Percentiles rank a stretch among this genome's conserved stretches.
phyloP scores from a whole-genome alignment of 2,329 filamentous ascomycete genomes.

The Neonectria sp. region DNA sequence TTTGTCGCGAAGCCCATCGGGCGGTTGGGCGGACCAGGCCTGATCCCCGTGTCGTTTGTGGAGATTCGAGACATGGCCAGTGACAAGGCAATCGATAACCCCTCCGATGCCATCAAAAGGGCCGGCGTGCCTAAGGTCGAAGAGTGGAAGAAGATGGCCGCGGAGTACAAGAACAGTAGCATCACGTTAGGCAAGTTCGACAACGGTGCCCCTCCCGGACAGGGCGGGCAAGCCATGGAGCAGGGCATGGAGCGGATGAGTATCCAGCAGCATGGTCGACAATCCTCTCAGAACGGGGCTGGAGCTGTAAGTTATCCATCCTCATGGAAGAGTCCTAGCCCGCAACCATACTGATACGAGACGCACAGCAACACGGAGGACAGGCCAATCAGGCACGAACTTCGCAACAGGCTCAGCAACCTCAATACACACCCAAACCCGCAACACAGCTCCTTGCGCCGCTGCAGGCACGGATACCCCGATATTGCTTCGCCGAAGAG shows the following conservation, averaged over 20 bases:
- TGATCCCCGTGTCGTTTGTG: constrained; percentile 97
- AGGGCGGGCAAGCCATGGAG: constrained; percentile 68
- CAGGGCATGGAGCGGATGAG: constrained; percentile 86
- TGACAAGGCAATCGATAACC: constrained; percentile 84
- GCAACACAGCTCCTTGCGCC: constrained; percentile 78
- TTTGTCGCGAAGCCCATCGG: constrained; percentile 99
- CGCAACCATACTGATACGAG: neutral
- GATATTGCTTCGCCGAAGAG: constrained; percentile 96
- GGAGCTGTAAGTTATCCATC: constrained; percentile 43
- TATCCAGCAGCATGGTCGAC: constrained; percentile 61
- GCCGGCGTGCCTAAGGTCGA: constrained; percentile 96
- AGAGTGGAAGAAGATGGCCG: constrained; percentile 99
- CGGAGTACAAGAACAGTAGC: constrained; percentile 99
- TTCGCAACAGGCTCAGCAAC: constrained; percentile 55
- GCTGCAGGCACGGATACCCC: constrained; percentile 86
- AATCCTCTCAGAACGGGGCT: constrained; percentile 46
- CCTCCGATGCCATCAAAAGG: constrained; percentile 86
- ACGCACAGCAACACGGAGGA: constrained; percentile 48
- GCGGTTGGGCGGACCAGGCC: constrained; percentile 90
- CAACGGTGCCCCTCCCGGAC: constrained; percentile 54
- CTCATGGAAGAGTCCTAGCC: neutral
- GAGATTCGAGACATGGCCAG: constrained; percentile 96
- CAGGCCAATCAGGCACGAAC: constrained; percentile 43
- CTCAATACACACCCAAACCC: constrained; percentile 56
- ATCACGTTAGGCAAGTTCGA: constrained; percentile 96